phyloP scores from a whole-genome alignment of 2,329 filamentous ascomycete genomes.

The Elsinoe arachidis region DNA sequence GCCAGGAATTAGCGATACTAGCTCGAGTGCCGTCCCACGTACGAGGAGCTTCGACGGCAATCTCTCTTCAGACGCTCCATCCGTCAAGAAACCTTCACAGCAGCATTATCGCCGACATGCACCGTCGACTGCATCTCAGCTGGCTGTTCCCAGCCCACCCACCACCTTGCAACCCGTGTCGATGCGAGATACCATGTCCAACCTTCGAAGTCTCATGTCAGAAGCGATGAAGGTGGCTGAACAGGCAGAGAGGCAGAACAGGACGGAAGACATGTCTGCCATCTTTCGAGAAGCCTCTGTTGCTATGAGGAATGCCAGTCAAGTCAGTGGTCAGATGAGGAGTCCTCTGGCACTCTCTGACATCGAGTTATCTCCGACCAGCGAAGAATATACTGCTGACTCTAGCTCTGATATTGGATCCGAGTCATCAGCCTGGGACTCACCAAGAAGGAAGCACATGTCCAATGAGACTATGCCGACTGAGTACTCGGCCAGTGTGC shows the following conservation, averaged over 20 bases:
- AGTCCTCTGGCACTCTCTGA: slow-evolving; percentile 15
- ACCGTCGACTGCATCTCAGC: not conserved
- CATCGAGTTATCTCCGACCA: slow-evolving; percentile 12
- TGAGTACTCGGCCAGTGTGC: slow-evolving; percentile 14
- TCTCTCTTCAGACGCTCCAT: slow-evolving; percentile 11
- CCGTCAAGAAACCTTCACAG: slow-evolving; percentile 11
- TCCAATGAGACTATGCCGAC: slow-evolving; percentile 12
- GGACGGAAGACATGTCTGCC: slow-evolving; percentile 31
- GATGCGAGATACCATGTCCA: slow-evolving; percentile 25
- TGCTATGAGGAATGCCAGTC: slow-evolving; percentile 27
- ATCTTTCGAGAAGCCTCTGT: slow-evolving; percentile 33
- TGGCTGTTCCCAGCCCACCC: not conserved
- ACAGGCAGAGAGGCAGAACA: slow-evolving; percentile 24
- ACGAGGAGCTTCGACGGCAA: slow-evolving; percentile 9
- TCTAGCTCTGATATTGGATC: slow-evolving; percentile 15
- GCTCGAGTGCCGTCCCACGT: slow-evolving; percentile 11
- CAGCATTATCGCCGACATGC: slow-evolving; percentile 11
- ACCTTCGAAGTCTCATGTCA: slow-evolving; percentile 35
- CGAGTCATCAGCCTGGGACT: slow-evolving; percentile 8
- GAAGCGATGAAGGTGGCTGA: slow-evolving; percentile 33
- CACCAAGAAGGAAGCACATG: not conserved
- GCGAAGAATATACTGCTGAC: slow-evolving; percentile 14
- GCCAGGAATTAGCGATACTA: slow-evolving; percentile 9
- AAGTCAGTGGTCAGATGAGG: slow-evolving; percentile 15
- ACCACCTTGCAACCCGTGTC: not conserved